phyloP scores from a whole-genome alignment of 164 flowering plant species.

The Chimonanthus praecox region DNA sequence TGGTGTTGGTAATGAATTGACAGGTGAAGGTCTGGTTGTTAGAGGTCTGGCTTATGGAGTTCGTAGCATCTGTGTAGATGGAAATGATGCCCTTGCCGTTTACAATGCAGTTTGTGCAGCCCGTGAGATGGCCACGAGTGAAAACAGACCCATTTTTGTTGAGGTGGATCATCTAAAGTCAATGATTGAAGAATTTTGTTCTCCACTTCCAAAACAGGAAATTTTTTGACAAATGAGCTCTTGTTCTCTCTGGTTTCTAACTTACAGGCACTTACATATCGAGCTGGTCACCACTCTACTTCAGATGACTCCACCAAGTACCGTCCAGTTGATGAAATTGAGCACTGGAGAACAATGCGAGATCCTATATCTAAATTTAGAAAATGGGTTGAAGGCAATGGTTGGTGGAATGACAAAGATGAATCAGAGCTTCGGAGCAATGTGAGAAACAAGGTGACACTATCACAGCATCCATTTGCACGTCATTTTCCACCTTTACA shows the following conservation, averaged over 20 bases:
- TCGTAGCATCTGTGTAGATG: constrained; percentile 81
- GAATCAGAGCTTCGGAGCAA: constrained; percentile 56
- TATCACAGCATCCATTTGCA: neutral
- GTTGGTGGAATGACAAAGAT: constrained; percentile 68
- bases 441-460: constrained; percentile 55
- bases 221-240: no score
- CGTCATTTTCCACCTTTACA: neutral
- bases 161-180: constrained; percentile 41
- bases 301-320: constrained; percentile 97
- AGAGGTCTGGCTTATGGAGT: constrained; percentile 88
- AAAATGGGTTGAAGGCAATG: constrained; percentile 72
- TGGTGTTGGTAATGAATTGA: constrained; percentile 1
- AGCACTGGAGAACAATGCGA: constrained; percentile 58
- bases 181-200: no score
- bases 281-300: constrained; percentile 92
- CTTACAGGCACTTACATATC: constrained; percentile 76
- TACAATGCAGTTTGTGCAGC: constrained; percentile 66
- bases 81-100: constrained; percentile 88
- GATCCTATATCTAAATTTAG: constrained; percentile 66
- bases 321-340: constrained; percentile 67
- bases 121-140: constrained; percentile 69
- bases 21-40: constrained; percentile 86
- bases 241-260: neutral
- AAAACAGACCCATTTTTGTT: constrained; percentile 63
- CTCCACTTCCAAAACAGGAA: no score